Conservation (phyloP, 2,329 filamentous ascomycete genomes). For the Hypoxylon sp. region DNA sequence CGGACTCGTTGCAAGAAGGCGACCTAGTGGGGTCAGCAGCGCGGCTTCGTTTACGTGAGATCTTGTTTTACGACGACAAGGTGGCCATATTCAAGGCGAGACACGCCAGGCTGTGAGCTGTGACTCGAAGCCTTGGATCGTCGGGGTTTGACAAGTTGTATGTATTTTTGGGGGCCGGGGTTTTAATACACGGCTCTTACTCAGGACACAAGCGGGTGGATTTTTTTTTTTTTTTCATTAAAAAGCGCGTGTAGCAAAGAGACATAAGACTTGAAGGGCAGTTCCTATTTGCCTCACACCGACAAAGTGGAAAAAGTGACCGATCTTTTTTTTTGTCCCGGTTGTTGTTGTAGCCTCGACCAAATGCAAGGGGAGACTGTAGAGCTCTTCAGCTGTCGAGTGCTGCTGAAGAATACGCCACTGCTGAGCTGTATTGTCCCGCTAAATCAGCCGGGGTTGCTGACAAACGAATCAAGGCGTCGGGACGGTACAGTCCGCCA, state of each 20-base stretch:
- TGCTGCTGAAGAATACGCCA: conserved; percentile 45
- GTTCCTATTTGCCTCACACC: conserved; percentile 22
- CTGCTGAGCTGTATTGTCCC: conserved; percentile 43
- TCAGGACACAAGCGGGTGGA: conserved; percentile 30
- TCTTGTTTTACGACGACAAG: conserved; percentile 88
- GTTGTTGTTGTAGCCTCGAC: conserved; percentile 13
- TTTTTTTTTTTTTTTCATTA: conserved; percentile 9
- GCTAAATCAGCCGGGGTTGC: conserved; percentile 24
- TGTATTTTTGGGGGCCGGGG: conserved; percentile 22
- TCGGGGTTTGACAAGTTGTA: conserved; percentile 35
- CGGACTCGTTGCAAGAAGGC: conserved; percentile 66
- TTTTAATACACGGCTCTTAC: conserved; percentile 27
- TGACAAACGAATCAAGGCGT: conserved; percentile 48
- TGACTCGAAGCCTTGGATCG: conserved; percentile 21
- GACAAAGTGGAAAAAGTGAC: conserved; percentile 13
- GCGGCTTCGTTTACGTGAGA: conserved; percentile 78
- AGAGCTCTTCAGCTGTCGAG: conserved; percentile 12
- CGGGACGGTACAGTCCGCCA: conserved; percentile 47
- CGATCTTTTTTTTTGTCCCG: conserved; percentile 16
- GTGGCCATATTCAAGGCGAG: conserved; percentile 84
- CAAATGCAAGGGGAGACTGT: conserved; percentile 35
- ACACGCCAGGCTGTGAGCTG: conserved; percentile 66
- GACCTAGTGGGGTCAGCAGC: conserved; percentile 58
- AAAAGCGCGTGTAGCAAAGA: conserved; percentile 13
- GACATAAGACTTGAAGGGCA: conserved; percentile 6